Evolutionary conservation across 148 eudicot genomes (phyloP).

Genomic region (Rhododendron simsii): DNA sequence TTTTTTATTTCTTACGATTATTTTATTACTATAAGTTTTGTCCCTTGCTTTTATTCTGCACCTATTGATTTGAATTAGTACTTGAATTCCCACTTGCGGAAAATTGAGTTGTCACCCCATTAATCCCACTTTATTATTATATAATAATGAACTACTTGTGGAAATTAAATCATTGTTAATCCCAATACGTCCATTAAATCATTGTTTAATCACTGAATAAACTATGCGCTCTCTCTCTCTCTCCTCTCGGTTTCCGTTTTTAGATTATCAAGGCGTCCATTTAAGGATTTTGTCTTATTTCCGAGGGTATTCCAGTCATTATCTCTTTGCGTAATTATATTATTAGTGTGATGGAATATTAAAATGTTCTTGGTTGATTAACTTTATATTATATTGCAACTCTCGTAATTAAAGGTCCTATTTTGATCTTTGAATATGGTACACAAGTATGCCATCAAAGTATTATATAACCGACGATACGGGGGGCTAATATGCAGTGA

Average conservation of each 20-base stretch:
- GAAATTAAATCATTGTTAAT: background rate
- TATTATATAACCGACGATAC: no score
- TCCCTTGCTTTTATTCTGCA: background rate
- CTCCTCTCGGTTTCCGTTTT: background rate
- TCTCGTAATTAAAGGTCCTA: background rate
- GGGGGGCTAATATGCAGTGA: background rate
- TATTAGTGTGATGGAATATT: background rate
- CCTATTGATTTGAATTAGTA: background rate
- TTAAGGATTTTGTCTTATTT: background rate
- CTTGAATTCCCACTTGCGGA: background rate
- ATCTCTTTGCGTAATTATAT: background rate
- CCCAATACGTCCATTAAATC: background rate
- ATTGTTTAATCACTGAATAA: background rate
- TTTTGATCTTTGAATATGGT: background rate
- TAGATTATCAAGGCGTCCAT: background rate
- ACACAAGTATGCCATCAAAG: background rate
- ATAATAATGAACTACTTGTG: background rate
- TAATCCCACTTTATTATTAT: background rate
- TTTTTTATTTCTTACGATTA: background rate
- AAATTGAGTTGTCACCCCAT: background rate
- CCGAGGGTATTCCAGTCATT: background rate
- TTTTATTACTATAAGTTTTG: background rate
- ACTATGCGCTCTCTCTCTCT: background rate
- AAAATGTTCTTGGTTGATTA: background rate
- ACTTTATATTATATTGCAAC: background rate